A percentile compares a stretch with the other conserved stretches of the same genome.
Evolutionary conservation across 2,329 filamentous ascomycete genomes (phyloP).

Genomic region (Periconia sp.): DNA sequence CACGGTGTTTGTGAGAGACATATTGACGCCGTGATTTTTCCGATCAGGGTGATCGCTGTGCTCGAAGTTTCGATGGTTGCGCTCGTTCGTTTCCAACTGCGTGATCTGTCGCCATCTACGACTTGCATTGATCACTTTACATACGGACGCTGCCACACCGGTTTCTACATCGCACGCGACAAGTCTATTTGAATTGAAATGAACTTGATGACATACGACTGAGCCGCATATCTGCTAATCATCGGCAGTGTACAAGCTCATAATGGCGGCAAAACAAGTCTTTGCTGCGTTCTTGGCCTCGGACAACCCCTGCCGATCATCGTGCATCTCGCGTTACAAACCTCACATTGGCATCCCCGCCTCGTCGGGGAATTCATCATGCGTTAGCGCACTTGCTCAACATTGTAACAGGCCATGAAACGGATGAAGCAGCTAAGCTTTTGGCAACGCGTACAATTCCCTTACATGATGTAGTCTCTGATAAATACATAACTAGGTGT

Average conservation of each 20-base stretch:
- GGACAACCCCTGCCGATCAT: slow-evolving; percentile 13
- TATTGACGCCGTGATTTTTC: not conserved
- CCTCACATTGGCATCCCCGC: slow-evolving; percentile 13
- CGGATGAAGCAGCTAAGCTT: slow-evolving; percentile 15
- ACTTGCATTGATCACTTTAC: not conserved
- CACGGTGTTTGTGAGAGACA: not conserved
- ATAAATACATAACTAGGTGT: slow-evolving; percentile 5
- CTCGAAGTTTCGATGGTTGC: not conserved
- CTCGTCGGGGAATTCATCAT: slow-evolving; percentile 16
- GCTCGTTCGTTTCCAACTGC: not conserved
- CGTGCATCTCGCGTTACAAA: slow-evolving; percentile 35
- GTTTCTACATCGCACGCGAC: not conserved
- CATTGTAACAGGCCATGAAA: slow-evolving; percentile 24
- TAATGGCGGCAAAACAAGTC: slow-evolving; percentile 5
- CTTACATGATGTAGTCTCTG: slow-evolving; percentile 15
- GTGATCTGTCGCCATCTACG: not conserved
- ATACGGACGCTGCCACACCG: not conserved
- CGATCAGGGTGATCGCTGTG: not conserved
- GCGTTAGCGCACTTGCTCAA: slow-evolving; percentile 4
- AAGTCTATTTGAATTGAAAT: not conserved
- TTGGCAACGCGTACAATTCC: slow-evolving; percentile 20
- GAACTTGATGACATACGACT: not conserved
- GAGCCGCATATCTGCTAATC: not conserved
- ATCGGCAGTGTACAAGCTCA: not conserved
- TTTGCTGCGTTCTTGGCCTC: slow-evolving; percentile 15